These are phyloP conservation scores for Silene uniflora DNA, from an alignment of 148 eudicot genomes.

Conservation along the genomic window DNA sequence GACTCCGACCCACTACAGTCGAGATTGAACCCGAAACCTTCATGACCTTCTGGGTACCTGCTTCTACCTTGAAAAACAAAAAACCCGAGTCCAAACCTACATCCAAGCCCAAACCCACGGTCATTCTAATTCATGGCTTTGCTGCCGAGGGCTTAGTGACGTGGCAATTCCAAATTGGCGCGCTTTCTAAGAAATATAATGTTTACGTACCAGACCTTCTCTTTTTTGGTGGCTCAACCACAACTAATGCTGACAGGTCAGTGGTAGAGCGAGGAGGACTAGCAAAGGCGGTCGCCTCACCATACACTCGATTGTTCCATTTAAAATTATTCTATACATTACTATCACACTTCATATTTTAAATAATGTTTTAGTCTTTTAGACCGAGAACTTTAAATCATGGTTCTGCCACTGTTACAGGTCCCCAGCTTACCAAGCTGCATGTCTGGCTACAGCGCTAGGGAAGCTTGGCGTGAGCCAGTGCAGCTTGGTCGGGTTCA, in stretches of 20 bases:
- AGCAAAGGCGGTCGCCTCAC: no score
- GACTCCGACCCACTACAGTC: constrained; percentile 51
- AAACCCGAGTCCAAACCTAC: constrained; percentile 25
- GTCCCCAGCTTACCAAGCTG: constrained; percentile 68
- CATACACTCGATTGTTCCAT: no score
- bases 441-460: constrained; percentile 54
- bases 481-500: constrained; percentile 80
- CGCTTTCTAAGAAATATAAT: constrained; percentile 56
- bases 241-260: constrained; percentile 14
- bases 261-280: no score
- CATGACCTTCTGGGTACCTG: constrained; percentile 84
- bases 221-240: constrained; percentile 71
- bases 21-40: constrained; percentile 66
- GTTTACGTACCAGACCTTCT: constrained; percentile 90
- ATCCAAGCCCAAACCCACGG: constrained; percentile 52
- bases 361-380: no score
- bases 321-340: no score
- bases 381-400: no score
- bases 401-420: constrained; percentile 30
- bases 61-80: constrained; percentile 37
- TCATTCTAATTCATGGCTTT: constrained; percentile 83
- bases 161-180: constrained; percentile 87
- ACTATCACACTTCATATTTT: no score
- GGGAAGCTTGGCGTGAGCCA: constrained; percentile 50
- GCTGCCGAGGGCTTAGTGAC: constrained; percentile 86